These are phyloP conservation scores for Cladosporium sp. DNA, from an alignment of 2,329 filamentous ascomycete genomes.

Conservation along the genomic window DNA sequence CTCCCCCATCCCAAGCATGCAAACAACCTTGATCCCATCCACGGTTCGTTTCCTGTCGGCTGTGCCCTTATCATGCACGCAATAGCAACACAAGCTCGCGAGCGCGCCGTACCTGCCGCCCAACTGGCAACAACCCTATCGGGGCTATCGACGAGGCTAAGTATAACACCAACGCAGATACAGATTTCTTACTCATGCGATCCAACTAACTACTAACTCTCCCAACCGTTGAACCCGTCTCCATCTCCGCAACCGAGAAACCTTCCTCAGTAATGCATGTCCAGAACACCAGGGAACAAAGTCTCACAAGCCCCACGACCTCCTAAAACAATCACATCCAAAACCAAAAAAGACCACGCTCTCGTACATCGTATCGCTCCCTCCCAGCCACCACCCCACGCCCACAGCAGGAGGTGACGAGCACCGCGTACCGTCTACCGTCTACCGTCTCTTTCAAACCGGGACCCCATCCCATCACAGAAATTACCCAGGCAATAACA, in stretches of 20 bases:
- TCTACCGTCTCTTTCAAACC: background rate
- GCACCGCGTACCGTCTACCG: background rate
- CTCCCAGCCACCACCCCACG: background rate
- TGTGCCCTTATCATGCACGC: slow-evolving; percentile 18
- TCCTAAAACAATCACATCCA: background rate
- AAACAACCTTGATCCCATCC: background rate
- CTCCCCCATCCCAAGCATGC: background rate
- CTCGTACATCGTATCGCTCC: slow-evolving; percentile 1
- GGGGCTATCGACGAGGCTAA: background rate
- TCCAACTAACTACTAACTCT: background rate
- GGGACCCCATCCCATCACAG: background rate
- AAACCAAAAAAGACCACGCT: background rate
- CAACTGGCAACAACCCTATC: background rate
- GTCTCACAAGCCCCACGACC: background rate
- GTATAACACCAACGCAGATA: slow-evolving; percentile 7
- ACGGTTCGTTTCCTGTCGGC: slow-evolving; percentile 10
- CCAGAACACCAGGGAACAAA: background rate
- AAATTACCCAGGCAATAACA: background rate
- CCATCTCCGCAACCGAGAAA: slow-evolving; percentile 18
- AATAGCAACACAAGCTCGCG: slow-evolving; percentile 13
- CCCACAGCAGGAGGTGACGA: background rate
- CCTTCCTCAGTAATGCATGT: background rate
- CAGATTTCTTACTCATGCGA: background rate
- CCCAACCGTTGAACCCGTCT: slow-evolving; percentile 7
- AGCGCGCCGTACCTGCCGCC: slow-evolving; percentile 14